Conservation (phyloP, 805 yeast species). For the baker's yeast (Saccharomyces cerevisiae) region DNA sequence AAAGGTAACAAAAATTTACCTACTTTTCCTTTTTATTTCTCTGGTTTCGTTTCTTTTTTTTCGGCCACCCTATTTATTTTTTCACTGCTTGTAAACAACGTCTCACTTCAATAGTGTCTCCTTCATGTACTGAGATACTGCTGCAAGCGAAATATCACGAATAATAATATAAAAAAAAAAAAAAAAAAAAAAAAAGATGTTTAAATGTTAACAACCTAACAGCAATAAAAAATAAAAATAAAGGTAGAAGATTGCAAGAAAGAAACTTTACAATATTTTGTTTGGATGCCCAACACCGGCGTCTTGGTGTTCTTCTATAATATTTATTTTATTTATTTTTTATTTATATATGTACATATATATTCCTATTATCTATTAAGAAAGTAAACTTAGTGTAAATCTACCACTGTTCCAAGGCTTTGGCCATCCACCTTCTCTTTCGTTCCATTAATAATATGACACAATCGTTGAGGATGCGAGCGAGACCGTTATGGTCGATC, state of each 20-base stretch:
- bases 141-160: not conserved
- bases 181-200: not conserved
- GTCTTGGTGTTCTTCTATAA: not conserved
- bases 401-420: not conserved
- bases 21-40: not conserved
- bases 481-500: not conserved
- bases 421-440: not conserved
- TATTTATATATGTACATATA: not conserved
- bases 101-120: not conserved
- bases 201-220: not conserved
- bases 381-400: not conserved
- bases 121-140: not conserved
- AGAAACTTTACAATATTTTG: not conserved
- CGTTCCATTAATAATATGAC: not conserved
- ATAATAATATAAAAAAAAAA: not conserved
- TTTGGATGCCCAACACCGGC: not conserved
- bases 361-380: not conserved
- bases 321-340: not conserved
- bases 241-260: not conserved
- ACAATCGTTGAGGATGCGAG: not conserved
- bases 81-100: not conserved
- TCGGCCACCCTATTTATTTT: not conserved
- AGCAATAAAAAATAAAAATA: not conserved
- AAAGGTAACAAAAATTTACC: not conserved
- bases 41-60: not conserved